These are phyloP conservation scores for Sporothrix schenckii DNA, from an alignment of 2,329 filamentous ascomycete genomes.

Conservation along the genomic window DNA sequence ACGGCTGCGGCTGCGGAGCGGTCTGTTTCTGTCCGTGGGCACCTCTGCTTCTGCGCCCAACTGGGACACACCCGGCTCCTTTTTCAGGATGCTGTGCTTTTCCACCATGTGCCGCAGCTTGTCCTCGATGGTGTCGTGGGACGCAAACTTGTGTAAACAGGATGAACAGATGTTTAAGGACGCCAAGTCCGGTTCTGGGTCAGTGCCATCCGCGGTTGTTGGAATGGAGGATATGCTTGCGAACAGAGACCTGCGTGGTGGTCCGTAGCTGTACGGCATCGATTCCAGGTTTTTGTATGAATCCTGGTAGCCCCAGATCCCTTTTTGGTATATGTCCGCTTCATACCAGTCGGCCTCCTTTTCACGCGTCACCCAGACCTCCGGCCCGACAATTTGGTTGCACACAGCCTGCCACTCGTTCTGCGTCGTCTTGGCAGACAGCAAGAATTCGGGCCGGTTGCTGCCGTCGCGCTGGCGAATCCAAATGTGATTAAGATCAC, in stretches of 20 bases:
- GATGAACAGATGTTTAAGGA: background rate
- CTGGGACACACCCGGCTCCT: background rate
- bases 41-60: background rate
- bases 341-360: background rate
- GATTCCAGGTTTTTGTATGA: background rate
- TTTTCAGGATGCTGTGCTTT: background rate
- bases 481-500: slow-evolving; percentile 3
- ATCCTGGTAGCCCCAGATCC: background rate
- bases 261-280: background rate
- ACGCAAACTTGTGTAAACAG: background rate
- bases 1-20: background rate
- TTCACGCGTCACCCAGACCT: slow-evolving; percentile 6
- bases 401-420: slow-evolving; percentile 25
- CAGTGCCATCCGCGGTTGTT: background rate
- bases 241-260: too few species aligned
- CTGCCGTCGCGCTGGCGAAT: slow-evolving; percentile 6
- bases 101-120: slow-evolving; percentile 19
- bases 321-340: background rate
- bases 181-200: background rate
- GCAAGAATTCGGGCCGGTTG: slow-evolving; percentile 24
- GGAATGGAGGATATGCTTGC: too few species aligned
- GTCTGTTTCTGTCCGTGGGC: background rate
- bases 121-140: background rate
- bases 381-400: slow-evolving; percentile 8
- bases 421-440: slow-evolving; percentile 23